A percentile compares a stretch with the other conserved stretches of the same genome.
Evolutionary conservation across 2,329 filamentous ascomycete species (phyloP).

Genomic region (Xylaria digitata): DNA sequence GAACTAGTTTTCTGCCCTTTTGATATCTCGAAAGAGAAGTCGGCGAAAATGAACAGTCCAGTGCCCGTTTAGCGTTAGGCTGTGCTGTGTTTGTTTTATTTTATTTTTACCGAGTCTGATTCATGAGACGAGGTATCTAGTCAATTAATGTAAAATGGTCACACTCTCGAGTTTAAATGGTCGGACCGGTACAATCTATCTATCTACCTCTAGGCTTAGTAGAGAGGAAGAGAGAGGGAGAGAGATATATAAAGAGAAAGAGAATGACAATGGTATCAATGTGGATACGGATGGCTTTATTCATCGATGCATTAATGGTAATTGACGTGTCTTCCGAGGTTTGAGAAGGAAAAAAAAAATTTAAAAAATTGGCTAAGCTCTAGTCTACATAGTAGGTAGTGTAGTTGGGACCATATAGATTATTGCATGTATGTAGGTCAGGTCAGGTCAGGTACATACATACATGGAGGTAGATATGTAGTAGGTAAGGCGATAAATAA

Average conservation of each 20-base stretch:
- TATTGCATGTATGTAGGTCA: neutral
- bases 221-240: conserved; percentile 10
- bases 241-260: conserved; percentile 5
- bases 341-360: no score
- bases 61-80: conserved; percentile 24
- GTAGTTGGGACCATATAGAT: no score
- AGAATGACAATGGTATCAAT: conserved; percentile 14
- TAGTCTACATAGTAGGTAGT: neutral
- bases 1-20: conserved; percentile 31
- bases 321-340: conserved; percentile 26
- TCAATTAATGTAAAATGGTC: conserved; percentile 10
- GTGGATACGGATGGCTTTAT: conserved; percentile 23
- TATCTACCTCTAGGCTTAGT: neutral
- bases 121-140: neutral
- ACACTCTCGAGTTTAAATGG: conserved; percentile 9
- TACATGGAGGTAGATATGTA: neutral
- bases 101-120: neutral
- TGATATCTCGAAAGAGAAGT: conserved; percentile 32
- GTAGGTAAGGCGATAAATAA: conserved; percentile 14
- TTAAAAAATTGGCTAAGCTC: conserved; percentile 7
- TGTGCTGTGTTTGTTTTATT: conserved; percentile 9
- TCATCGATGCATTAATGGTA: conserved; percentile 2
- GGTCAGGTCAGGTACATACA: conserved; percentile 11
- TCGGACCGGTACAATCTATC: conserved; percentile 2
- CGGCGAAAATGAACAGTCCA: conserved; percentile 28